Percentiles rank a stretch among this genome's conserved stretches.
Conservation (phyloP, 169 alveolate species). For the Eimeria maxima region DNA sequence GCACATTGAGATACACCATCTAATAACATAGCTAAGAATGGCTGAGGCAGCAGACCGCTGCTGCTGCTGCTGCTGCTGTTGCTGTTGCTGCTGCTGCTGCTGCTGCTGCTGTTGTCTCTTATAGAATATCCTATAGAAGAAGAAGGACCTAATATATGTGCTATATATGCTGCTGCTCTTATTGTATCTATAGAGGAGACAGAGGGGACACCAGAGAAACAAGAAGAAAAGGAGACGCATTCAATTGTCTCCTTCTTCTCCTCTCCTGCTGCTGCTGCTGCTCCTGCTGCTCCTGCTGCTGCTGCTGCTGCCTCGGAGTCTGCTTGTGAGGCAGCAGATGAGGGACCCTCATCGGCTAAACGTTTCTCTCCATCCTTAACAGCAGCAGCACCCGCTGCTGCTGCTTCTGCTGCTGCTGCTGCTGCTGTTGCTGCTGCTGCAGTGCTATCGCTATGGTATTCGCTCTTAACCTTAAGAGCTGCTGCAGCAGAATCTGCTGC, state of each 20-base stretch:
- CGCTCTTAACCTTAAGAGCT: neutral
- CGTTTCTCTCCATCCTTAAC: slow-evolving; percentile 30
- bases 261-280: slow-evolving; percentile 11
- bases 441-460: neutral
- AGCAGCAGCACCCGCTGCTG: neutral
- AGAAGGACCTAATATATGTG: slow-evolving; percentile 2
- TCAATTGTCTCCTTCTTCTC: neutral
- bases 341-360: neutral
- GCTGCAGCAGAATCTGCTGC: neutral
- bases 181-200: neutral
- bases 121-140: neutral
- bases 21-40: slow-evolving; percentile 61
- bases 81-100: slow-evolving; percentile 34
- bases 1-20: slow-evolving; percentile 66
- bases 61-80: slow-evolving; percentile 13
- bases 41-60: slow-evolving; percentile 48
- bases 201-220: slow-evolving; percentile 35
- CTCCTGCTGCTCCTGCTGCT: neutral
- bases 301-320: too few species aligned
- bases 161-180: neutral
- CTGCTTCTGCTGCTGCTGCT: slow-evolving; percentile 18
- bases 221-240: slow-evolving; percentile 11
- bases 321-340: neutral
- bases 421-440: neutral
- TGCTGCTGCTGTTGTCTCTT: neutral